phyloP scores from a whole-genome alignment of 768 basidiomycete genomes.

The Suillus cothurnatus region DNA sequence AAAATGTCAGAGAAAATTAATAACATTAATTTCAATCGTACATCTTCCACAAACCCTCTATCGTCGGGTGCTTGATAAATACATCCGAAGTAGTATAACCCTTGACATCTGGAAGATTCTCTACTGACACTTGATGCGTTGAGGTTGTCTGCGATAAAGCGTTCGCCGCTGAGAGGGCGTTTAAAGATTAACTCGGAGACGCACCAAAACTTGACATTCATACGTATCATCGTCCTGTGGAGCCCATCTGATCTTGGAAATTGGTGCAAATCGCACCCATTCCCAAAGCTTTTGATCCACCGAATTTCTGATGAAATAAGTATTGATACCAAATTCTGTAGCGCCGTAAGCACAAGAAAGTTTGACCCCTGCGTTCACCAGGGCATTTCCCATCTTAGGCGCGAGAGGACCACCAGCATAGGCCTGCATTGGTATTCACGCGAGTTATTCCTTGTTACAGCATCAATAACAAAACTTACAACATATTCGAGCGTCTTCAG shows the following conservation, averaged over 20 bases:
- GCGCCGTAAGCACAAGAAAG: slow-evolving; percentile 39
- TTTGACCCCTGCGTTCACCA: slow-evolving; percentile 36
- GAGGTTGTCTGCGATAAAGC: slow-evolving; percentile 8
- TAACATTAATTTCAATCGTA: slow-evolving; percentile 10
- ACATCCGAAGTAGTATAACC: slow-evolving; percentile 49
- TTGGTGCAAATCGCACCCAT: slow-evolving; percentile 33
- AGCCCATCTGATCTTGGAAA: slow-evolving; percentile 28
- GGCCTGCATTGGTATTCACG: slow-evolving; percentile 21
- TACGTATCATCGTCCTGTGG: slow-evolving; percentile 37
- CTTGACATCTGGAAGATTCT: slow-evolving; percentile 41
- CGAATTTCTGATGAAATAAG: slow-evolving; percentile 16
- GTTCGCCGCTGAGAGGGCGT: neutral
- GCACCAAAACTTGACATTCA: slow-evolving; percentile 42
- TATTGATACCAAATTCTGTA: slow-evolving; percentile 29
- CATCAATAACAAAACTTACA: slow-evolving; percentile 23
- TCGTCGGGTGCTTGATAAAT: slow-evolving; percentile 45
- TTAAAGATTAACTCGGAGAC: neutral
- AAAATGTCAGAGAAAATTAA: neutral
- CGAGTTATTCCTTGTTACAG: neutral
- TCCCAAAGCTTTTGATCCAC: slow-evolving; percentile 32
- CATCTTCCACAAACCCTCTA: slow-evolving; percentile 40
- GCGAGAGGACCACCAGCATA: slow-evolving; percentile 44
- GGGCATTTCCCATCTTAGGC: slow-evolving; percentile 34
- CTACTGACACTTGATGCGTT: slow-evolving; percentile 12
- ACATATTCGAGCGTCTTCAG: slow-evolving; percentile 30